These are phyloP conservation scores for Penicillium sclerotiorum DNA, from an alignment of 2,329 filamentous ascomycete species.

Conservation along the genomic window DNA sequence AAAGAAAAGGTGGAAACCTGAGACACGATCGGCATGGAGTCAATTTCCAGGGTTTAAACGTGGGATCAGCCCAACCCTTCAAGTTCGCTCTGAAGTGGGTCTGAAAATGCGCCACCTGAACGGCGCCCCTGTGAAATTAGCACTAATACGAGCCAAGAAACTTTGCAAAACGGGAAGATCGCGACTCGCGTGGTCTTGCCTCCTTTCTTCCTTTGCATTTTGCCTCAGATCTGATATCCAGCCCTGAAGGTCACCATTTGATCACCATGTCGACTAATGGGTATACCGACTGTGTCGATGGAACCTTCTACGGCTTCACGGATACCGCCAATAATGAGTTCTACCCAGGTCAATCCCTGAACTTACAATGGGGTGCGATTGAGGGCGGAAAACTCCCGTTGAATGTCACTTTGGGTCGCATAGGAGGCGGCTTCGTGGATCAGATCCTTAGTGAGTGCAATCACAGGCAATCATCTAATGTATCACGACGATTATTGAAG, in stretches of 20 bases:
- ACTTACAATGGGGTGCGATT: conserved; percentile 4
- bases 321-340: conserved; percentile 5
- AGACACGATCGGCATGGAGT: no score
- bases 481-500: background rate
- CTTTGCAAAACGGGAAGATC: no score
- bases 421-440: conserved; percentile 1
- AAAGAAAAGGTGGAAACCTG: no score
- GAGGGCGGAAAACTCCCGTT: background rate
- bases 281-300: conserved; percentile 1
- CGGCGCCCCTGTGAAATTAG: no score
- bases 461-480: background rate
- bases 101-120: no score
- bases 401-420: conserved; percentile 3
- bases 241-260: background rate
- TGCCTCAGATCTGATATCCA: background rate
- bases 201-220: no score
- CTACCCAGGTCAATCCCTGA: conserved; percentile 1
- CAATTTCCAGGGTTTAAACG: no score
- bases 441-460: conserved; percentile 1
- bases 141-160: no score
- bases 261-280: conserved; percentile 5
- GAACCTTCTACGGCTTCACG: conserved; percentile 4
- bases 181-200: no score
- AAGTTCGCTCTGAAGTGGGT: no score
- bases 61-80: no score